A percentile compares a stretch with the other conserved stretches of the same genome.
Conservation (phyloP, 352 stramenopile species). For the Phytophthora sp. region DNA sequence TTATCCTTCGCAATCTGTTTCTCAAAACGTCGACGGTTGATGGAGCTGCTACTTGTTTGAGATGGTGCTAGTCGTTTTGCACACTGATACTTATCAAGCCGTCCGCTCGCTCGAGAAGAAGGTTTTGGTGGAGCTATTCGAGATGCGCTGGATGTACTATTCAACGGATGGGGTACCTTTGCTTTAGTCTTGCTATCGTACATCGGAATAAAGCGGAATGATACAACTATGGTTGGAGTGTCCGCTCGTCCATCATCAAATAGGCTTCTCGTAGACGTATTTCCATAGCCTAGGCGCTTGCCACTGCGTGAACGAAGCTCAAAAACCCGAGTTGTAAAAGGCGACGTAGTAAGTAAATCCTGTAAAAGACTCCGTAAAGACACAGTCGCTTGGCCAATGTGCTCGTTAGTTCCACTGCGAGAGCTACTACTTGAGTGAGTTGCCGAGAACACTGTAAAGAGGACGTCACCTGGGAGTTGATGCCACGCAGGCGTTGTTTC, state of each 20-base stretch:
- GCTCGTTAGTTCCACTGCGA: conserved; percentile 36
- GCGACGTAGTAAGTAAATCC: conserved; percentile 31
- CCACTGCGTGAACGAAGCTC: conserved; percentile 46
- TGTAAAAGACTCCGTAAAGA: conserved; percentile 45
- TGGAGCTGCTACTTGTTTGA: conserved; percentile 58
- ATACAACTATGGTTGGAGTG: conserved; percentile 36
- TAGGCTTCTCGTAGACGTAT: conserved; percentile 22
- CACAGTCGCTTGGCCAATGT: conserved; percentile 62
- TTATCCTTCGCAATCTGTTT: conserved; percentile 67
- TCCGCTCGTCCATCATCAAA: conserved; percentile 13
- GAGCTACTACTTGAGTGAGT: conserved; percentile 2
- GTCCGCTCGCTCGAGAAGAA: conserved; percentile 6
- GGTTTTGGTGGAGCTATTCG: conserved; percentile 8
- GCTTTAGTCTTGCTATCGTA: conserved; percentile 29
- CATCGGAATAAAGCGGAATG: conserved; percentile 51
- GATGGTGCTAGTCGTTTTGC: conserved; percentile 16
- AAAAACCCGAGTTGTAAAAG: conserved; percentile 32
- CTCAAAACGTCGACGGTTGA: conserved; percentile 63
- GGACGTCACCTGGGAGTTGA: conserved; percentile 59
- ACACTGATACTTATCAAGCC: conserved; percentile 12
- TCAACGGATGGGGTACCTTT: conserved; percentile 5
- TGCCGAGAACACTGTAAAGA: conserved; percentile 65
- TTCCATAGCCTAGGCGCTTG: conserved; percentile 27
- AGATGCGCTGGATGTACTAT: not conserved
- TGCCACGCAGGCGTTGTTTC: conserved; percentile 43